Evolutionary conservation across 2,329 filamentous ascomycete species (phyloP).

Genomic region (Zymoseptoria passerinii): DNA sequence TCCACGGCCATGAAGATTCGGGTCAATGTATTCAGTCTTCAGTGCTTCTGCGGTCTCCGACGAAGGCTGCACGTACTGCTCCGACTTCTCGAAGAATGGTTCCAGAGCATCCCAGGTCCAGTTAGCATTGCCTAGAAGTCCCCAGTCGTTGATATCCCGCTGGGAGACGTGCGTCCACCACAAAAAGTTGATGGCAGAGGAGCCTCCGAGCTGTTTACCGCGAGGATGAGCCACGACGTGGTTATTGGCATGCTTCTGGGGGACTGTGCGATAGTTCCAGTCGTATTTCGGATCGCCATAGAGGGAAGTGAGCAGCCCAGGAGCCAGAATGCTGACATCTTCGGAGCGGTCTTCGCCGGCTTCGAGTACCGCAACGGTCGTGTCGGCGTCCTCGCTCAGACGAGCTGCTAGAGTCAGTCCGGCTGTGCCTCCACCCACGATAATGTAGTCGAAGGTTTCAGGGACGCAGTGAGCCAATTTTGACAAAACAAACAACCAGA

Average conservation of each 20-base stretch:
- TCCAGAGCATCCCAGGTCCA: conserved; percentile 30
- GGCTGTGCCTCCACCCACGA: conserved; percentile 25
- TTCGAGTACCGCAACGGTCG: conserved; percentile 26
- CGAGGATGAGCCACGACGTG: conserved; percentile 11
- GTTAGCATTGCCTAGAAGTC: conserved; percentile 17
- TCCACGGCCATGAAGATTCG: conserved; percentile 24
- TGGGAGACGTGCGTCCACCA: conserved; percentile 12
- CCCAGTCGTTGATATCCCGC: conserved; percentile 28
- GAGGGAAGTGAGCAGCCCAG: conserved; percentile 8
- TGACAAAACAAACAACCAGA: too few species aligned
- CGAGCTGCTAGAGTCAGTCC: conserved; percentile 21
- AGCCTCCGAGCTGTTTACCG: conserved; percentile 33
- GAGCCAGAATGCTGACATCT: conserved; percentile 11
- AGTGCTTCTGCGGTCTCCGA: conserved; percentile 2
- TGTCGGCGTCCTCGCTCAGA: conserved; percentile 19
- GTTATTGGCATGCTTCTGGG: conserved; percentile 7
- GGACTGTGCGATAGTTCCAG: conserved; percentile 12
- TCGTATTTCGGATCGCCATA: conserved; percentile 12
- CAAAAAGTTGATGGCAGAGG: conserved; percentile 31
- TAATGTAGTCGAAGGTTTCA: conserved; percentile 5
- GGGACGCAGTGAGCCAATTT: not conserved
- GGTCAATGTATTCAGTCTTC: conserved; percentile 14
- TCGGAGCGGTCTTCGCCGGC: conserved; percentile 7
- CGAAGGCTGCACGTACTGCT: conserved; percentile 4
- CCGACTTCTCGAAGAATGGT: conserved; percentile 10